A percentile compares a stretch with the other conserved stretches of the same genome.
These are phyloP conservation scores for Oryza brachyantha DNA, from an alignment of 176 grass and related monocot genomes.

Conservation along the genomic window DNA sequence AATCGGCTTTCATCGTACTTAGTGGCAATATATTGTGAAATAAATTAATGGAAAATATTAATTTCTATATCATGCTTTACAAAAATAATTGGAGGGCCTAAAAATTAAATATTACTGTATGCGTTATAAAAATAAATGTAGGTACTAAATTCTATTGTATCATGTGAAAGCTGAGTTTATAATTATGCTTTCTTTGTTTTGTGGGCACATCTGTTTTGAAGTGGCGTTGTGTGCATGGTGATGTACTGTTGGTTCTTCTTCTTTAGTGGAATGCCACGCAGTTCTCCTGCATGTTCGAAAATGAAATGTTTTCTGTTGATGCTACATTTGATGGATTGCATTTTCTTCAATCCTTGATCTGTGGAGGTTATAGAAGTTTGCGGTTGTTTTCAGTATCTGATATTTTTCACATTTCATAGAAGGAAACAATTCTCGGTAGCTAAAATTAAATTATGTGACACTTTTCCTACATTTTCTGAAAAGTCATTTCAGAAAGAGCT, in stretches of 20 bases:
- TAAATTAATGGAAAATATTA: background rate
- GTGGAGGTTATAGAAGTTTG: background rate
- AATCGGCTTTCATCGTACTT: background rate
- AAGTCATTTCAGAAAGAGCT: background rate
- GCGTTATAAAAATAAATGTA: background rate
- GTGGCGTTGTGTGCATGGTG: no score
- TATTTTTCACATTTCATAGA: background rate
- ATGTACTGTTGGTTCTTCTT: no score
- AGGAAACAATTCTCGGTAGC: background rate
- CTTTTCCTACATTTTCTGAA: background rate
- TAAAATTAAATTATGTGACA: background rate
- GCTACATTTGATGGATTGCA: background rate
- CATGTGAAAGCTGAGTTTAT: background rate
- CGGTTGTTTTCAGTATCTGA: background rate
- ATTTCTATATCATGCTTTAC: background rate
- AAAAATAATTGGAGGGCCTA: background rate
- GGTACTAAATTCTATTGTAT: background rate
- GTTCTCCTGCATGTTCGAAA: no score
- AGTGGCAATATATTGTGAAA: background rate
- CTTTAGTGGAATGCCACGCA: no score
- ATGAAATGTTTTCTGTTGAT: background rate
- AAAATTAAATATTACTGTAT: background rate
- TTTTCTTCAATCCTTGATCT: background rate
- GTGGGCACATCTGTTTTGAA: no score
- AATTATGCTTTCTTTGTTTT: no score